Base-by-base conservation (phyloP, 306 rosid species). In the Sphenostylis stenocarpa region DNA sequence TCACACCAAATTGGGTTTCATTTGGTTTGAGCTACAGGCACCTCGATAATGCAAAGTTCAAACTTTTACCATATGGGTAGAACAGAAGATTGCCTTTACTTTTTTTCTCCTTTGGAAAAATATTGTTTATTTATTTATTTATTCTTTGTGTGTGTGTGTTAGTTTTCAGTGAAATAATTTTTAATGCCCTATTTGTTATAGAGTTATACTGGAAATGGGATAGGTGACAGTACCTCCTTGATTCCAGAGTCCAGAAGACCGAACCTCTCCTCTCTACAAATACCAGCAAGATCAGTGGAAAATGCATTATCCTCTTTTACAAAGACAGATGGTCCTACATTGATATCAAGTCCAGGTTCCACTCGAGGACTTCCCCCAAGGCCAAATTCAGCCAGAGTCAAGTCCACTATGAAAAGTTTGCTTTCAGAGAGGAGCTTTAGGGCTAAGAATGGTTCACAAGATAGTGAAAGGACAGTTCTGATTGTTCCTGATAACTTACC, bases 361-460 rank as follows among this genome's bases (percentile, higher is more conserved):
- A 64, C 51, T 17, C 86, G 88, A 82, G 91, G 93, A 62, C 80
- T 92, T 3, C 96, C 97, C 15, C 96, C 96, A 29, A 87, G 88
- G 82, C 90, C 90, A 56, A 87, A 73, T 77, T 92, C 90, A 19
- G 85, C 88, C 9, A 90, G 80, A 84, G 70, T 80, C 68, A 92
- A 74, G 74, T 81, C 96, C 31, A 82, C 91, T 17, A 77, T 80
- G 75, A 88, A 83, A 77, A 79, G 43, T 75, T 77, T 87, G 49
- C 75, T 90, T 73, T 82, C 97, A 73, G 91, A 87, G 29, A 90
- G 84, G 70, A 90, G 93, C 73, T 60, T 90, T 6, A 77, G 83
- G 80, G 84, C 63, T 48, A 88, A 87, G 77, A 69, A 77, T 70
- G 48, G 70, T 56, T 64, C 88, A 17, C 88, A 65, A 31, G 92